Percentiles rank a stretch among this genome's conserved stretches.
Evolutionary conservation across 75 land plant species (phyloP).

Genomic region (Pseudotsuga menziesii): DNA sequence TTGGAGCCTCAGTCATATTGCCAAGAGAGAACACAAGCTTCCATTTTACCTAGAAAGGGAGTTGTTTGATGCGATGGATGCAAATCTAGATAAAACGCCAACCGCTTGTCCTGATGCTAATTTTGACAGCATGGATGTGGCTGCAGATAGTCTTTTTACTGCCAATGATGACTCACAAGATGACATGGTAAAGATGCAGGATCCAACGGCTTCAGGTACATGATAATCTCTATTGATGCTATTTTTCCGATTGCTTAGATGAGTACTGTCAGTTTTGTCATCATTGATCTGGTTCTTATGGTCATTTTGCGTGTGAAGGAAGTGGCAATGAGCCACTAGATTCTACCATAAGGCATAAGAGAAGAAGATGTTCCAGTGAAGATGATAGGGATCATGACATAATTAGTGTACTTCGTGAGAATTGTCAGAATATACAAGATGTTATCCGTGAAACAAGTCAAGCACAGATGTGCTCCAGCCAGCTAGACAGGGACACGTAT

Average conservation of each 20-base stretch:
- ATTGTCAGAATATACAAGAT: constrained; percentile 1
- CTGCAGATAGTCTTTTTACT: not conserved
- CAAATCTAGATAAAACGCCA: not conserved
- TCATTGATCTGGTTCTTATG: not conserved
- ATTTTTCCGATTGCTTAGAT: not conserved
- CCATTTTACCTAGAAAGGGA: constrained; percentile 15
- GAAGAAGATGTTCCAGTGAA: not conserved
- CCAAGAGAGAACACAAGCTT: constrained; percentile 7
- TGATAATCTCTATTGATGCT: not conserved
- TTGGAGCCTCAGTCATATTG: constrained; percentile 7
- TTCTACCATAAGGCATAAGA: not conserved
- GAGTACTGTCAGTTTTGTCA: not conserved
- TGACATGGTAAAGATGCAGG: not conserved
- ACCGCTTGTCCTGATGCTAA: not conserved
- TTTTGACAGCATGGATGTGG: not conserved
- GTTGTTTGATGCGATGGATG: constrained; percentile 5
- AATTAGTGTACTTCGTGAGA: constrained; percentile 6
- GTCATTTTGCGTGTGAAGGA: not conserved
- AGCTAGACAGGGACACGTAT: constrained; percentile 6
- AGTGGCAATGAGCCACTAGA: not conserved
- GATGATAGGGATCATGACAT: constrained; percentile 7
- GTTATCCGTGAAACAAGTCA: constrained; percentile 2
- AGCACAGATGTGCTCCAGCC: constrained; percentile 3
- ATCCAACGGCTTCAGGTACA: not conserved
- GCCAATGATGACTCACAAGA: not conserved